Conservation (phyloP, 164 flowering plant species). For the Brasenia schreberi region DNA sequence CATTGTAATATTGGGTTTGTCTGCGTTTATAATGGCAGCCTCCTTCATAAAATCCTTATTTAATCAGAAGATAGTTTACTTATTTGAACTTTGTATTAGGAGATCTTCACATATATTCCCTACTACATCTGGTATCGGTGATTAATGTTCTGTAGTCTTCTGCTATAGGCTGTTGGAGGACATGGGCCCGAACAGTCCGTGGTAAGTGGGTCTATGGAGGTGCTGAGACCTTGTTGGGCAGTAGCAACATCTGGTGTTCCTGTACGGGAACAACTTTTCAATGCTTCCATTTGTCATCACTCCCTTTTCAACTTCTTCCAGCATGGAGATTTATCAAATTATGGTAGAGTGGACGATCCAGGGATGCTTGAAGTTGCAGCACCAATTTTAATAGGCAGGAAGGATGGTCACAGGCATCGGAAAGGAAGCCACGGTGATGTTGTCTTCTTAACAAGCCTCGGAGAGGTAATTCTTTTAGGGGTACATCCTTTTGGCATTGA, state of each 20-base stretch:
- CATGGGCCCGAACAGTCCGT: conserved; percentile 92
- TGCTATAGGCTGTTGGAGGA: conserved; percentile 78
- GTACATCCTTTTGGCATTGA: too few relatives aligned
- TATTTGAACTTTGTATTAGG: too few relatives aligned
- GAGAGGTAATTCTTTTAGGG: conserved; percentile 55
- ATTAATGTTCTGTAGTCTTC: neutral
- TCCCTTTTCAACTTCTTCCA: conserved; percentile 70
- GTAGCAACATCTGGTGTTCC: conserved; percentile 97
- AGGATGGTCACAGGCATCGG: conserved; percentile 80
- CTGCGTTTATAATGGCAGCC: too few relatives aligned
- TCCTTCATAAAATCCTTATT: too few relatives aligned
- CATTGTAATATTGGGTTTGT: too few relatives aligned
- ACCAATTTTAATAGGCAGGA: conserved; percentile 74
- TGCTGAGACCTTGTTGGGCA: conserved; percentile 95
- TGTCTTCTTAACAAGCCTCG: conserved; percentile 83
- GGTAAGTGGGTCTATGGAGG: conserved; percentile 96
- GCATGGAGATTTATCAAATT: conserved; percentile 59
- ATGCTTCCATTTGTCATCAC: conserved; percentile 87
- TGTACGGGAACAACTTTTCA: conserved; percentile 87
- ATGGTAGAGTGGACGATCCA: conserved; percentile 37
- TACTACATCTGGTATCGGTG: too few relatives aligned
- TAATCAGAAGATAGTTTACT: too few relatives aligned
- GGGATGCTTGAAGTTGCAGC: conserved; percentile 82
- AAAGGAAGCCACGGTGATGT: conserved; percentile 97
- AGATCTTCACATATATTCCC: too few relatives aligned